Percentiles rank a stretch among this genome's conserved stretches.
phyloP scores from a whole-genome alignment of 2,329 filamentous ascomycete genomes.

The Rachicladosporium sp. region DNA sequence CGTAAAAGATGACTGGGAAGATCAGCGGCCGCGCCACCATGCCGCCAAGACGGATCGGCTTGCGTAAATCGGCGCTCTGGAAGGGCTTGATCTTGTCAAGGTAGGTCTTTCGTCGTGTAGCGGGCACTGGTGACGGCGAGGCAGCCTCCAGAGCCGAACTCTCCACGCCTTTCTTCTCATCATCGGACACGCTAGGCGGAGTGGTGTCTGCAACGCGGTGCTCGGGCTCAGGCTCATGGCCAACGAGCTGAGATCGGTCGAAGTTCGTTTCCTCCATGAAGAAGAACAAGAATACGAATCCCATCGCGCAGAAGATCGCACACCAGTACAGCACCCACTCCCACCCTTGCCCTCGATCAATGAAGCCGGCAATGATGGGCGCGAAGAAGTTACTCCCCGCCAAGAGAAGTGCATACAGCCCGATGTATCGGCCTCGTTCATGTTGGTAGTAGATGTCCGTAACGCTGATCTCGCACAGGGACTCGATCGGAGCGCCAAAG shows the following conservation, averaged over 20 bases:
- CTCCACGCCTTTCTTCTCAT: background rate
- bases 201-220: background rate
- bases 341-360: constrained; percentile 38
- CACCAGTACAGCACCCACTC: constrained; percentile 40
- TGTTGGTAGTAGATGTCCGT: constrained; percentile 20
- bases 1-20: constrained; percentile 10
- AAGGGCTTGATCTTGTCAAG: constrained; percentile 19
- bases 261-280: constrained; percentile 51
- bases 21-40: constrained; percentile 21
- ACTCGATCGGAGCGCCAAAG: constrained; percentile 37
- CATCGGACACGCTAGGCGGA: too few relatives aligned
- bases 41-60: constrained; percentile 17
- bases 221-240: background rate
- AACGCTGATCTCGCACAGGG: constrained; percentile 28
- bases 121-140: background rate
- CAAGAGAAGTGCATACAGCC: constrained; percentile 16
- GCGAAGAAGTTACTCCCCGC: constrained; percentile 14
- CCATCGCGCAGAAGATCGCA: constrained; percentile 40
- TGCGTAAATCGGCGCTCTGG: constrained; percentile 6
- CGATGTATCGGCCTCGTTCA: constrained; percentile 19
- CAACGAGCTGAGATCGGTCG: constrained; percentile 14
- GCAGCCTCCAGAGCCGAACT: background rate
- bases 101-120: constrained; percentile 17
- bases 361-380: constrained; percentile 39
- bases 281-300: constrained; percentile 43